Percentiles rank a stretch among this genome's conserved stretches.
Evolutionary conservation across 2,329 filamentous ascomycete genomes (phyloP).

Genomic region (Colletotrichum lupini): DNA sequence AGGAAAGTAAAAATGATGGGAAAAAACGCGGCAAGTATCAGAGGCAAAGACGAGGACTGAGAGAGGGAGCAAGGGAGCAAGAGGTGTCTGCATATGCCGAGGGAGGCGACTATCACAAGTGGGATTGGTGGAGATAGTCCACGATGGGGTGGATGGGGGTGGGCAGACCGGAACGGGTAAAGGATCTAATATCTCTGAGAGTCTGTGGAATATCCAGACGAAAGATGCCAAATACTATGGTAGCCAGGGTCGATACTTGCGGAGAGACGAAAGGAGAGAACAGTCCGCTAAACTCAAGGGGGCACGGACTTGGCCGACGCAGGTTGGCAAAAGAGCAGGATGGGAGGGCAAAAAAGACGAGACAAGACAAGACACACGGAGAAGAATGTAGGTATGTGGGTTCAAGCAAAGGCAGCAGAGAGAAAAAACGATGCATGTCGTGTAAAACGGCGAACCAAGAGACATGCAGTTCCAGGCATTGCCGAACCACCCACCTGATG

Average conservation of each 20-base stretch:
- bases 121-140: slow-evolving; percentile 45
- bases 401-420: not conserved
- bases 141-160: slow-evolving; percentile 38
- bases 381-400: slow-evolving; percentile 22
- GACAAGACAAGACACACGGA: no score
- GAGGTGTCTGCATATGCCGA: slow-evolving; percentile 53
- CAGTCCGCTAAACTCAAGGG: not conserved
- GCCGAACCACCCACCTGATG: not conserved
- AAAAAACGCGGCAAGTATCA: slow-evolving; percentile 6
- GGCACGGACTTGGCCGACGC: slow-evolving; percentile 22
- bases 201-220: slow-evolving; percentile 17
- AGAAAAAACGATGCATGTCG: slow-evolving; percentile 23
- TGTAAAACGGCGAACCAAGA: slow-evolving; percentile 33
- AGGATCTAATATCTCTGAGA: slow-evolving; percentile 18
- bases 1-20: slow-evolving; percentile 19
- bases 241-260: not conserved
- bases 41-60: slow-evolving; percentile 26
- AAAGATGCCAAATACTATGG: not conserved
- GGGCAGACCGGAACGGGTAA: slow-evolving; percentile 40
- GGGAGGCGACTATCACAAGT: slow-evolving; percentile 40
- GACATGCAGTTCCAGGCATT: slow-evolving; percentile 18
- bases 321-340: slow-evolving; percentile 21
- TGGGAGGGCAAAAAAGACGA: slow-evolving; percentile 5
- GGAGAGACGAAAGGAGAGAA: slow-evolving; percentile 36
- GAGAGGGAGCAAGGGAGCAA: slow-evolving; percentile 36